Conservation (phyloP, 2,329 filamentous ascomycete species). For the Xylariaceae sp. region DNA sequence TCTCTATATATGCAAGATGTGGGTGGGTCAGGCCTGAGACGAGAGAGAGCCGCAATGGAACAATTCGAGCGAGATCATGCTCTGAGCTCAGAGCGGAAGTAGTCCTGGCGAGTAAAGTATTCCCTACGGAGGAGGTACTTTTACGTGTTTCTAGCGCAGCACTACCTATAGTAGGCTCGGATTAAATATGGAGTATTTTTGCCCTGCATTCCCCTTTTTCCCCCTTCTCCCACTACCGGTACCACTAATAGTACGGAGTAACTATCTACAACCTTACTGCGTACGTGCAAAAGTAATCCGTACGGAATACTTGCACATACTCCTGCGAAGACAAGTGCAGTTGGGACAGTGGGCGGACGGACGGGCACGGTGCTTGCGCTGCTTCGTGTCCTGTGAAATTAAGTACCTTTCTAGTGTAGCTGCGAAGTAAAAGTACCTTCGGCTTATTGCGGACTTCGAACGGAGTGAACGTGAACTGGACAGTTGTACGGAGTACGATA, state of each 20-base stretch:
- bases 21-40: background rate
- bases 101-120: background rate
- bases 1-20: background rate
- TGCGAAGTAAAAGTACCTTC: background rate
- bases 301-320: background rate
- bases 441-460: background rate
- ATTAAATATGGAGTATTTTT: background rate
- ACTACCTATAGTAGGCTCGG: background rate
- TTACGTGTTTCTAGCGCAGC: background rate
- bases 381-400: background rate
- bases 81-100: background rate
- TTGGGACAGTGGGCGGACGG: background rate
- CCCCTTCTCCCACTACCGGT: background rate
- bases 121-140: background rate
- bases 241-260: background rate
- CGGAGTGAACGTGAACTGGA: too few species aligned
- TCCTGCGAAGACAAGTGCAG: background rate
- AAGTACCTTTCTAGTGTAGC: background rate
- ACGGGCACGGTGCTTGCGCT: background rate
- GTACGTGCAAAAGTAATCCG: background rate
- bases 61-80: background rate
- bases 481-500: too few species aligned
- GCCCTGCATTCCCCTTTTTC: background rate
- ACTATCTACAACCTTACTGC: background rate
- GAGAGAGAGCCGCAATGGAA: conserved; percentile 10